phyloP scores from a whole-genome alignment of 2,329 filamentous ascomycete genomes.

The Colletotrichum sp. region DNA sequence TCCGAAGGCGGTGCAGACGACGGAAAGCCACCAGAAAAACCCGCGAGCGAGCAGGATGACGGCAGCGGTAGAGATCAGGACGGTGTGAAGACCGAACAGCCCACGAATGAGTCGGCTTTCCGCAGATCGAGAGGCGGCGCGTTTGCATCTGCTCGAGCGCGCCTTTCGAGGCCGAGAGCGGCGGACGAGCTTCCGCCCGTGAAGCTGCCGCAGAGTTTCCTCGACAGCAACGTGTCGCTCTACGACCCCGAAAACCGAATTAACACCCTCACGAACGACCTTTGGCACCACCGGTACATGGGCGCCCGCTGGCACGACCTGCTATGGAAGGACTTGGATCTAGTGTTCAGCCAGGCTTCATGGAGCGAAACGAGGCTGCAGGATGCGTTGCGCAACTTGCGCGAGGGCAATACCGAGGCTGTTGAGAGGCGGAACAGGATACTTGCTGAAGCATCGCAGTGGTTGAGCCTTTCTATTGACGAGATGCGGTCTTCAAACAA shows the following conservation, averaged over 20 bases:
- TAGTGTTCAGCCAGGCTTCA: constrained; percentile 18
- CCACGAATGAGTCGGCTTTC: constrained; percentile 6
- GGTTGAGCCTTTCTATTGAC: constrained; percentile 14
- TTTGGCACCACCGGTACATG: constrained; percentile 21
- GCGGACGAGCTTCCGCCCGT: constrained; percentile 53
- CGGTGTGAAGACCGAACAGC: neutral
- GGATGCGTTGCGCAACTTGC: neutral
- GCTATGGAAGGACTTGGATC: constrained; percentile 20
- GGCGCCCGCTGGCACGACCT: constrained; percentile 22
- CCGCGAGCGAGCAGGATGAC: constrained; percentile 16
- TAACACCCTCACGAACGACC: constrained; percentile 24
- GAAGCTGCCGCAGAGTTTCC: constrained; percentile 62
- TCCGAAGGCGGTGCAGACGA: constrained; percentile 19
- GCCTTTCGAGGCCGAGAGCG: constrained; percentile 35
- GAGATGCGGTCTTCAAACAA: constrained; percentile 19
- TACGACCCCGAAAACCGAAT: constrained; percentile 31
- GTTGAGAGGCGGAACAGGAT: constrained; percentile 14
- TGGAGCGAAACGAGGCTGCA: constrained; percentile 12
- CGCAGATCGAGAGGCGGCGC: constrained; percentile 16
- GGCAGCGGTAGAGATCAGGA: neutral
- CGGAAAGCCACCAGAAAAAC: constrained; percentile 21
- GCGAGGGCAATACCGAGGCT: constrained; percentile 9
- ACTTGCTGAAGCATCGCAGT: constrained; percentile 18
- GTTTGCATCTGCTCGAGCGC: constrained; percentile 32
- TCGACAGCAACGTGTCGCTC: constrained; percentile 53